A percentile compares a stretch with the other conserved stretches of the same genome.
phyloP scores from a whole-genome alignment of 805 yeast species.

The Groenewaldozyma tartarivorans region DNA sequence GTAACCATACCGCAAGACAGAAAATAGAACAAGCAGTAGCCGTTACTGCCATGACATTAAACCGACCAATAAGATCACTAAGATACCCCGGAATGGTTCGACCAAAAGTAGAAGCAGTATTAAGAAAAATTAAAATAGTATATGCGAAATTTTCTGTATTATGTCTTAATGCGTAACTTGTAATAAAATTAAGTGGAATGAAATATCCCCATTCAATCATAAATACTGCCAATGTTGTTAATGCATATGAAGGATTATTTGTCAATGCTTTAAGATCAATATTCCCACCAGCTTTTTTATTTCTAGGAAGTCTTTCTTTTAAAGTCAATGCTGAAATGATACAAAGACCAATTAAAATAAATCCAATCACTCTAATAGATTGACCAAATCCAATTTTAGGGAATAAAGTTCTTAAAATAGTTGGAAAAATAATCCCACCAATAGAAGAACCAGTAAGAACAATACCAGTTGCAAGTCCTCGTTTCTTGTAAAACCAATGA shows the following conservation, averaged over 20 bases:
- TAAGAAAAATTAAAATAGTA: constrained; percentile 38
- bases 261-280: constrained; percentile 24
- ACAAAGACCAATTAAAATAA: constrained; percentile 22
- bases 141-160: constrained; percentile 21
- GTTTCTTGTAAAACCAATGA: constrained; percentile 50
- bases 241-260: constrained; percentile 20
- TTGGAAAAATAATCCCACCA: constrained; percentile 57
- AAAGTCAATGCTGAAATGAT: constrained; percentile 28
- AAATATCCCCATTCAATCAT: constrained; percentile 43
- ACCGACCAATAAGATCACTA: constrained; percentile 48
- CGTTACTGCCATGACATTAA: constrained; percentile 45
- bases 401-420: constrained; percentile 39
- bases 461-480: constrained; percentile 53
- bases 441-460: constrained; percentile 59
- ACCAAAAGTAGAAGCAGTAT: constrained; percentile 42
- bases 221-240: constrained; percentile 24
- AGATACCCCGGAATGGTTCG: constrained; percentile 44
- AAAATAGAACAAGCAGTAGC: constrained; percentile 37
- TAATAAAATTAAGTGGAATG: constrained; percentile 43
- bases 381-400: constrained; percentile 45
- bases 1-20: constrained; percentile 54
- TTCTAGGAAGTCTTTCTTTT: constrained; percentile 26
- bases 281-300: constrained; percentile 6
- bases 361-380: constrained; percentile 45
- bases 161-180: constrained; percentile 40